Evolutionary conservation across 192 early-diverging fungal genomes (phyloP).

Genomic region (Coemansia sp.): DNA sequence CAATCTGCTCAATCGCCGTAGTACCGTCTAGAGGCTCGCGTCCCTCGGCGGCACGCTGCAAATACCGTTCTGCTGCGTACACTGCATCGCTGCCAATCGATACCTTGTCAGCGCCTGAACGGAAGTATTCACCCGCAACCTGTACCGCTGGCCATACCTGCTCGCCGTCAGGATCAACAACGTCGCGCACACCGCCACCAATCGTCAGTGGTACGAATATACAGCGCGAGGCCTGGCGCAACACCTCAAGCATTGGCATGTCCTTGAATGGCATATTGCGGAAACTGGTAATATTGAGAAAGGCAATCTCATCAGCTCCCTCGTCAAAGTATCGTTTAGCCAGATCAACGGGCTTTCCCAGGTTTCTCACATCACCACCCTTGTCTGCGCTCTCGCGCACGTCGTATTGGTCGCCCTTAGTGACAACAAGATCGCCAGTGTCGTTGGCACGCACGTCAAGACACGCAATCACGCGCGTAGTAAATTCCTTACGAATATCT

Average conservation of each 20-base stretch:
- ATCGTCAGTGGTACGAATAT: conserved; percentile 99
- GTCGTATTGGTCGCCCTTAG: conserved; percentile 99
- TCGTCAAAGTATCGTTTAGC: conserved; percentile 89
- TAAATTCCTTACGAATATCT: conserved; percentile 60
- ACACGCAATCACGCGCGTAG: conserved; percentile 93
- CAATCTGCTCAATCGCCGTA: conserved; percentile 94
- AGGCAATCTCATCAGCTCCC: conserved; percentile 97
- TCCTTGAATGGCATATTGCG: conserved; percentile 86
- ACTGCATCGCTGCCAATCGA: conserved; percentile 99
- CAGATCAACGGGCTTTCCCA: conserved; percentile 96
- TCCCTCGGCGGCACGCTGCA: conserved; percentile 51
- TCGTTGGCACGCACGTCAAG: conserved; percentile 97
- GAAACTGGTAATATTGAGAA: conserved; percentile 99
- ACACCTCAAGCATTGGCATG: conserved; percentile 94
- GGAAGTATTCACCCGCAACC: conserved; percentile 99
- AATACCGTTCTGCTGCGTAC: conserved; percentile 88
- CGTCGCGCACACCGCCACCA: conserved; percentile 96
- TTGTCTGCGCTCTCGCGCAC: conserved; percentile 70
- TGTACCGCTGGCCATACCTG: conserved; percentile 77
- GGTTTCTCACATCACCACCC: conserved; percentile 80
- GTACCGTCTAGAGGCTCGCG: conserved; percentile 56
- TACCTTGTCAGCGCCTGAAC: conserved; percentile 98
- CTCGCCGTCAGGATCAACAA: conserved; percentile 80
- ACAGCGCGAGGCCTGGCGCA: conserved; percentile 77
- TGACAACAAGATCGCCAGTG: conserved; percentile 95